Conservation (phyloP, 305 asterid genomes). For the Solanum hybrid region DNA sequence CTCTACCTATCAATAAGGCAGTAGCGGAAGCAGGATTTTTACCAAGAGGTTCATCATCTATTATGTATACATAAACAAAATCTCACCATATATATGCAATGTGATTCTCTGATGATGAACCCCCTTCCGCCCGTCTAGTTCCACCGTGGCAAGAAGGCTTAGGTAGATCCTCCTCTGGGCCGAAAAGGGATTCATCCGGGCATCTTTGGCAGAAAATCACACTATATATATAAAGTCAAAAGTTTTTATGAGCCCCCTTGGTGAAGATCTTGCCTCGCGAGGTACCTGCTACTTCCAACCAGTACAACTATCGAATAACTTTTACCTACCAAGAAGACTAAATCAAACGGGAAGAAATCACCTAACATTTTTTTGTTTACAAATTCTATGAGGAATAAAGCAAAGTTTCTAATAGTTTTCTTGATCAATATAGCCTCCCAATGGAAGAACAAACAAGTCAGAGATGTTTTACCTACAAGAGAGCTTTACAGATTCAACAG, state of each 20-base stretch:
- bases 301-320: neutral
- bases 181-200: neutral
- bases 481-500: slow-evolving; percentile 31
- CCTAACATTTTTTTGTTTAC: neutral
- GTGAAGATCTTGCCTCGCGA: neutral
- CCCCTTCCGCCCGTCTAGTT: neutral
- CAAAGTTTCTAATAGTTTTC: neutral
- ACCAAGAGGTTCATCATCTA: neutral
- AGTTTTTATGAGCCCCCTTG: neutral
- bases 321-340: neutral
- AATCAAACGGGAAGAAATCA: neutral
- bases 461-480: slow-evolving; percentile 35
- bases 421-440: slow-evolving; percentile 2
- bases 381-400: neutral
- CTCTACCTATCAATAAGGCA: neutral
- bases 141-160: neutral
- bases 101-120: neutral
- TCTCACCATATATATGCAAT: neutral
- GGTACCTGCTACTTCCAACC: neutral
- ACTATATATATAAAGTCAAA: neutral
- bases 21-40: neutral
- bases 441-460: slow-evolving; percentile 2
- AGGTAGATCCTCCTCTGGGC: neutral
- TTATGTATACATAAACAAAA: neutral
- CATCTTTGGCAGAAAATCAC: neutral